Evolutionary conservation across 257 asterid genomes (phyloP), one percentile per base, ranked within the genome.

Genomic region (Solanum habrochaites): DNA sequence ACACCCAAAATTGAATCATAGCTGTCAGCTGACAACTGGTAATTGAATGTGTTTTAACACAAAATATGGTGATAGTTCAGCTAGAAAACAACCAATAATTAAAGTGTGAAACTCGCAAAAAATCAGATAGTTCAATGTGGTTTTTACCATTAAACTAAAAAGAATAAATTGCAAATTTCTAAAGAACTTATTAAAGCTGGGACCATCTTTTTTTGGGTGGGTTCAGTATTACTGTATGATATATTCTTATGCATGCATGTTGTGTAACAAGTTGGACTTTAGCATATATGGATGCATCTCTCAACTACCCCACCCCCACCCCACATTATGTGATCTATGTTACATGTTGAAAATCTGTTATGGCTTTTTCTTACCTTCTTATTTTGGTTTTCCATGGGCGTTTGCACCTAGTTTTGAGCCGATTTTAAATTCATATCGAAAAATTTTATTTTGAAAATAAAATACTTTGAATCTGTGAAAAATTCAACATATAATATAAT

Each of bases 291-390:
- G 8, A 32, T 71, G 47, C 29, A 35, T 32, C 80, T 71, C 80
- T 71, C 31, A 13, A 15, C 39, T 5, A 3, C 39, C 39, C 39
- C 35, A 32, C 35, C 35, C 35, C 35, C 35, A 32, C 27, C 45
- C 81, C 62, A 84, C 58, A 42, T 85, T 67, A 18, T 73, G 77
- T 69, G 67, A 85, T 42, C 70, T 85, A 23, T 66, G 64, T 67
- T 85, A 25, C 7, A 43, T 32, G 58, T 29, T 32, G 23, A 52
- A 29, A 52, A 32, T 85, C 71, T 20, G 11, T 70, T 47, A 29
- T 67, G 23, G 35, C 7, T 31, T 43, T 35, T 37, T 86, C 32
- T 52, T 37, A 25, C 25, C 40, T 78, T 27, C 39, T 43, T 12
- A 14, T 21, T 37, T 23, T 73, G 31, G 2, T 18, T 32, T 70